Conservation (phyloP, 805 yeast species). For the Spathaspora passalidarum region DNA sequence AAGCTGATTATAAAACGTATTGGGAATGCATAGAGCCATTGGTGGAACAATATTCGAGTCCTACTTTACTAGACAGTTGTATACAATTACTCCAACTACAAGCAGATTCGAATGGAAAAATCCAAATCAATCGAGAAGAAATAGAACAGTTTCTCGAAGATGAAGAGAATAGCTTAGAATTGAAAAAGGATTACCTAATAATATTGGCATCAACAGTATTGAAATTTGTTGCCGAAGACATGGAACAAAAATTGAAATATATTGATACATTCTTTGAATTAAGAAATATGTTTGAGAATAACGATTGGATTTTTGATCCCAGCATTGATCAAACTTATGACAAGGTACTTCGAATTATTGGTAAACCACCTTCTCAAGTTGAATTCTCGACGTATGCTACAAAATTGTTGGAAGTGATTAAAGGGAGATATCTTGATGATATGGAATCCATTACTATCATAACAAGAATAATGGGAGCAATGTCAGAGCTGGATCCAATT, state of each 20-base stretch:
- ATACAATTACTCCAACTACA: background rate
- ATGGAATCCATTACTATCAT: slow-evolving; percentile 1
- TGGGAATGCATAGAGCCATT: background rate
- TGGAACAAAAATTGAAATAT: background rate
- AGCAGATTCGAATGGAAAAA: background rate
- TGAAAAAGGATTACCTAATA: background rate
- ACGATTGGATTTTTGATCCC: background rate
- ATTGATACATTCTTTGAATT: background rate
- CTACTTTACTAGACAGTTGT: background rate
- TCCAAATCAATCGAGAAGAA: background rate
- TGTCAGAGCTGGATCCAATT: slow-evolving; percentile 1
- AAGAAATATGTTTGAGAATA: background rate
- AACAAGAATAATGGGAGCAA: slow-evolving; percentile 4
- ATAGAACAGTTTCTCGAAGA: background rate
- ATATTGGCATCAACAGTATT: background rate
- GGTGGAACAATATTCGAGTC: background rate
- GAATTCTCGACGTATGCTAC: background rate
- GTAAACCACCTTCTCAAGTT: background rate
- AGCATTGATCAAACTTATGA: background rate
- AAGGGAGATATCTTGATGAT: background rate
- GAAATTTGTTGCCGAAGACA: background rate
- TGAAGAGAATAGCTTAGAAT: background rate
- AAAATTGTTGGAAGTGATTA: background rate
- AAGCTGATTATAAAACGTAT: background rate
- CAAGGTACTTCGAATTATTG: background rate